Evolutionary conservation across 2,329 filamentous ascomycete genomes (phyloP).

Genomic region (Penicillium vulpinum): DNA sequence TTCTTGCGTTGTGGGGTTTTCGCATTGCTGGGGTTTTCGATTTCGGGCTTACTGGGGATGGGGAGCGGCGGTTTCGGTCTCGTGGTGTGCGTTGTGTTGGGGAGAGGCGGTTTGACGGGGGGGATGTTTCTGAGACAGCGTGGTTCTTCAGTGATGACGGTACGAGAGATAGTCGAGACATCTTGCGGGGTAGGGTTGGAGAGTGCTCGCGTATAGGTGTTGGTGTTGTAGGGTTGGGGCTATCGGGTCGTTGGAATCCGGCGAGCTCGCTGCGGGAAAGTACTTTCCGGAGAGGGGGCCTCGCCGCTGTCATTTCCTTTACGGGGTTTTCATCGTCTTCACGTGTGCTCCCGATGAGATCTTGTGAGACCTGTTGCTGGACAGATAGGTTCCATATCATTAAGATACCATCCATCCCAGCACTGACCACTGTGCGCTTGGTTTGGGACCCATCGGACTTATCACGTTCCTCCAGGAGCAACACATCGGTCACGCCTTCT

Average conservation of each 20-base stretch:
- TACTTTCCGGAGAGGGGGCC: constrained; percentile 78
- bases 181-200: constrained; percentile 55
- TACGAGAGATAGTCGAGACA: constrained; percentile 54
- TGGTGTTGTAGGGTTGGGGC: constrained; percentile 44
- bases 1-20: constrained; percentile 31
- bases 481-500: constrained; percentile 84
- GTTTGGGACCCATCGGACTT: constrained; percentile 46
- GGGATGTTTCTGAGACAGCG: constrained; percentile 33
- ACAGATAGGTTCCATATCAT: constrained; percentile 68
- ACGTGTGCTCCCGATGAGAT: constrained; percentile 30
- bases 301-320: constrained; percentile 56
- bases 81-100: constrained; percentile 27
- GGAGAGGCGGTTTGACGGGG: constrained; percentile 35
- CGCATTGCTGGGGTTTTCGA: constrained; percentile 27
- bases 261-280: constrained; percentile 84
- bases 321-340: constrained; percentile 44
- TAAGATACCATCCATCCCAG: constrained; percentile 76
- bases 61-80: constrained; percentile 35
- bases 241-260: constrained; percentile 64
- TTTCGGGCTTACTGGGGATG: constrained; percentile 44
- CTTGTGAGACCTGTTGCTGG: constrained; percentile 36
- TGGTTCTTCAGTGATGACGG: constrained; percentile 35
- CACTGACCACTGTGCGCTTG: constrained; percentile 62
- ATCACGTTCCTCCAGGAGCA: constrained; percentile 58
- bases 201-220: constrained; percentile 48